Conservation (phyloP, 768 basidiomycete species). For the Mycena metata region DNA sequence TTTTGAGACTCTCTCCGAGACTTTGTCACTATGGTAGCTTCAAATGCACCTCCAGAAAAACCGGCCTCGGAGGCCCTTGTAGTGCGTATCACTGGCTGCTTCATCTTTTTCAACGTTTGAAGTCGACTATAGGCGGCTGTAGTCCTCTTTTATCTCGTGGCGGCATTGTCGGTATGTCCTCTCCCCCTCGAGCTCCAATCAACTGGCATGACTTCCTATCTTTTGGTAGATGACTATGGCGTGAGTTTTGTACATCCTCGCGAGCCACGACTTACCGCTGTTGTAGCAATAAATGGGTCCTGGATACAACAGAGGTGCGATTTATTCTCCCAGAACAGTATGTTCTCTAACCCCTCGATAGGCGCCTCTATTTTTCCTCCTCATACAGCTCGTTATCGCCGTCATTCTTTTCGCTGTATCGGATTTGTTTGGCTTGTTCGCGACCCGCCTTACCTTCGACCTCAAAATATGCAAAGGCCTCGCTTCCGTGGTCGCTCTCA, state of each 20-base stretch:
- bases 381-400: conserved; percentile 73
- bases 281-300: conserved; percentile 77
- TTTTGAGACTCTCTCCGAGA: too few relatives aligned
- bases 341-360: conserved; percentile 12
- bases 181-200: neutral
- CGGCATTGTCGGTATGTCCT: conserved; percentile 69
- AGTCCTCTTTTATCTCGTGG: conserved; percentile 74
- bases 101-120: conserved; percentile 6
- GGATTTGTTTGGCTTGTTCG: conserved; percentile 55
- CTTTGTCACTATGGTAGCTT: conserved; percentile 8
- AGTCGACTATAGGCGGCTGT: conserved; percentile 58
- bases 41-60: conserved; percentile 27
- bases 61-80: conserved; percentile 47
- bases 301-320: conserved; percentile 65
- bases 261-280: neutral
- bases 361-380: conserved; percentile 77
- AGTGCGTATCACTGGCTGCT: conserved; percentile 39
- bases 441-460: conserved; percentile 63
- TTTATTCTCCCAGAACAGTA: too few relatives aligned
- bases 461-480: conserved; percentile 64
- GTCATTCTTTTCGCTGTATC: conserved; percentile 68
- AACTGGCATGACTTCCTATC: conserved; percentile 13
- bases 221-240: conserved; percentile 33
- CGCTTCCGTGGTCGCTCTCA: conserved; percentile 66
- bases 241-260: neutral